Evolutionary conservation across 1,139 yeast species (phyloP), one percentile per base, ranked within the genome.

Genomic region (Candida frijolesensis): DNA sequence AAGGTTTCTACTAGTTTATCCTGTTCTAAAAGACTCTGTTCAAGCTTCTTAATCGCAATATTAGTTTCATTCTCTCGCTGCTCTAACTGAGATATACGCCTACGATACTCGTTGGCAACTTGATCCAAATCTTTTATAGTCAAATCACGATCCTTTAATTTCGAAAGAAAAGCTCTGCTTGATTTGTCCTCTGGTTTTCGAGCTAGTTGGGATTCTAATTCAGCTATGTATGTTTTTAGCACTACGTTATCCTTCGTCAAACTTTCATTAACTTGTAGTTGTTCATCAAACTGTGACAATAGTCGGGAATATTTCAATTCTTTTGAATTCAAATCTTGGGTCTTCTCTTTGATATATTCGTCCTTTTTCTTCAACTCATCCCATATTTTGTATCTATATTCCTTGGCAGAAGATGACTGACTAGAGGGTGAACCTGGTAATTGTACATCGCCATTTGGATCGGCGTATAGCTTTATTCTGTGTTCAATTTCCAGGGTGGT

Each of bases 41-140:
- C 51, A 14, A 57, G 57, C 2, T 48, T 49, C 12, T 60, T 56
- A 39, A 70, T 49, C 19, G 61, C 60, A 7, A 58, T 51, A 3
- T 64, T 53, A 22, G 56, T 58, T 19, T 48, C 43, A 12, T 54
- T 54, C 18, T 63, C 64, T 19, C 49, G 47, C 12, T 50, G 52
- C 27, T 63, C 54, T 14, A 61, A 57, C 33, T 54, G 56, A 25
- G 47, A 49, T 22, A 66, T 52, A 15, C 63, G 64, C 33, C 54
- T 49, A 46, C 60, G 65, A 52, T 66, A 67, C 34, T 61, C 63
- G 15, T 60, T 57, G 56, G 71, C 64, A 18, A 63, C 53, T 11
- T 53, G 51, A 47, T 68, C 63, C 37, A 68, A 54, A 27, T 54
- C 55, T 29, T 56, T 51, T 7, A 68, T 67, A 2, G 57, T 55